Evolutionary conservation across 1,284 basidiomycete genomes (phyloP).

Genomic region (Sphagnurus paluster): DNA sequence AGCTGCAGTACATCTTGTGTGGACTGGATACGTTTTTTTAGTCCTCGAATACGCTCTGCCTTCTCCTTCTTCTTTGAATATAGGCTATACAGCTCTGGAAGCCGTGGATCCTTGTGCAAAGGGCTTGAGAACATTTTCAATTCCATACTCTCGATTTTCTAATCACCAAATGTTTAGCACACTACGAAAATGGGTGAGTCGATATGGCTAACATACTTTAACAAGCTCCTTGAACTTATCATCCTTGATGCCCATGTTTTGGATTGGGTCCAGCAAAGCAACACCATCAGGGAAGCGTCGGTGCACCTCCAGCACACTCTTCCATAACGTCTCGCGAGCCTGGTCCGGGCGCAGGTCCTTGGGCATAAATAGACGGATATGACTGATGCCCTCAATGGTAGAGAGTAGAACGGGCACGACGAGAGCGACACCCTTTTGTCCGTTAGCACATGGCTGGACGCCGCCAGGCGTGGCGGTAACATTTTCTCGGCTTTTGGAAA

Average conservation of each 20-base stretch:
- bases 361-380: conserved; percentile 85
- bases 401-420: conserved; percentile 90
- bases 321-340: conserved; percentile 84
- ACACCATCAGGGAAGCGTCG: conserved; percentile 89
- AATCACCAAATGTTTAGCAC: not conserved
- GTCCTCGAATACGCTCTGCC: conserved; percentile 67
- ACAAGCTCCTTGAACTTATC: conserved; percentile 88
- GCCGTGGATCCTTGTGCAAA: conserved; percentile 72
- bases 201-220: conserved; percentile 47
- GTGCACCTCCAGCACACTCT: conserved; percentile 88
- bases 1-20: conserved; percentile 95
- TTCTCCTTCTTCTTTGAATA: conserved; percentile 80
- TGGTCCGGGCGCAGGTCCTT: conserved; percentile 84
- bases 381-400: conserved; percentile 85
- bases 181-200: not conserved
- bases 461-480: conserved; percentile 62
- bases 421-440: conserved; percentile 78
- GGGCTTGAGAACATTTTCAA: conserved; percentile 75
- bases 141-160: conserved; percentile 93
- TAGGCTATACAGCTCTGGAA: conserved; percentile 78
- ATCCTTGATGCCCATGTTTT: conserved; percentile 97
- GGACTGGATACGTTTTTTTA: conserved; percentile 85
- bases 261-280: conserved; percentile 86
- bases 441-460: conserved; percentile 71
- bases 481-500: conserved; percentile 63